These are phyloP conservation scores for Scedosporium apiospermum DNA, from an alignment of 2,329 filamentous ascomycete species.

Conservation along the genomic window DNA sequence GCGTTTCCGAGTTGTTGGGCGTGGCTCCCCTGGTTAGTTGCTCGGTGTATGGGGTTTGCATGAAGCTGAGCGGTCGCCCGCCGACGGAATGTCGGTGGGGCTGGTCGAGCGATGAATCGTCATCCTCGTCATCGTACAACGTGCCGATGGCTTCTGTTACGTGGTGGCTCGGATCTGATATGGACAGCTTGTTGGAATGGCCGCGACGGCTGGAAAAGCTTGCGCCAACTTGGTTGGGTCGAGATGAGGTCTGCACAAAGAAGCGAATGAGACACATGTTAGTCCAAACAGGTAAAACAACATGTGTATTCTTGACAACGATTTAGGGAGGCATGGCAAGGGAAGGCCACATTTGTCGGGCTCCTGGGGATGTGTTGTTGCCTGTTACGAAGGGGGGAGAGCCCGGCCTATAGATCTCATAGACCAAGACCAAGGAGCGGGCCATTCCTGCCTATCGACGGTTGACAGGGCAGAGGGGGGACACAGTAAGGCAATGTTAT, in stretches of 20 bases:
- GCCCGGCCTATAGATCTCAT: neutral
- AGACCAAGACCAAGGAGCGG: neutral
- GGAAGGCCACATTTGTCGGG: neutral
- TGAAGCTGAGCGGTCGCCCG: slow-evolving; percentile 64
- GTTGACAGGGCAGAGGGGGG: neutral
- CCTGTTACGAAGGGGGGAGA: neutral
- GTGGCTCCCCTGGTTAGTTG: slow-evolving; percentile 15
- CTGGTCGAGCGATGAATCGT: slow-evolving; percentile 46
- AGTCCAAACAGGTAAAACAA: neutral
- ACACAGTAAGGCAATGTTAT: neutral
- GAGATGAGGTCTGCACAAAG: slow-evolving; percentile 43
- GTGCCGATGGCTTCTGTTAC: slow-evolving; percentile 90
- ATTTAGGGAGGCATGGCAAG: neutral
- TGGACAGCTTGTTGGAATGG: slow-evolving; percentile 47
- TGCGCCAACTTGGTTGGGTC: slow-evolving; percentile 44
- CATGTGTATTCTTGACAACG: neutral
- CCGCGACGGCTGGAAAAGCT: slow-evolving; percentile 50
- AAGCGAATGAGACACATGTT: slow-evolving; percentile 1
- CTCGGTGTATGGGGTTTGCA: slow-evolving; percentile 22
- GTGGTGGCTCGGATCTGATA: slow-evolving; percentile 87
- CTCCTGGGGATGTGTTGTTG: neutral
- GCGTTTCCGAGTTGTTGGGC: slow-evolving; percentile 23
- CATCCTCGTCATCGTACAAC: slow-evolving; percentile 71
- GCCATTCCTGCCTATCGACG: neutral
- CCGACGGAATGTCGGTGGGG: neutral